phyloP scores from a whole-genome alignment of 805 yeast species.

The Lipomyces mesembrius region DNA sequence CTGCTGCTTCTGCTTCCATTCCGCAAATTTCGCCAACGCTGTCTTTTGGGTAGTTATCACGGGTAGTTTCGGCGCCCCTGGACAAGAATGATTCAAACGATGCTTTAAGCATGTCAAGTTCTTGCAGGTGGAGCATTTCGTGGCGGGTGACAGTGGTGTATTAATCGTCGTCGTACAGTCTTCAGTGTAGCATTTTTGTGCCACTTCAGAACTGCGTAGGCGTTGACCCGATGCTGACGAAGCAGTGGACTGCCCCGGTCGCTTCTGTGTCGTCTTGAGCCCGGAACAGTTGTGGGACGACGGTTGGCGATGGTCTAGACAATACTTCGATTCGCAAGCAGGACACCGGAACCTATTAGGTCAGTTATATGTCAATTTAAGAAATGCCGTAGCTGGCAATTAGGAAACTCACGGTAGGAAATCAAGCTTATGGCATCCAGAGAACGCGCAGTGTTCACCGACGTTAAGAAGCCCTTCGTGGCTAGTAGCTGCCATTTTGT shows the following conservation, averaged over 20 bases:
- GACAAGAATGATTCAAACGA: constrained; percentile 37
- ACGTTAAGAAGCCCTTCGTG: constrained; percentile 53
- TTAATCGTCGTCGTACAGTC: constrained; percentile 22
- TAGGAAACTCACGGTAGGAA: constrained; percentile 53
- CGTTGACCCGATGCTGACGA: constrained; percentile 7
- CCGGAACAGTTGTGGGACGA: constrained; percentile 45
- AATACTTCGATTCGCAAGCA: constrained; percentile 53
- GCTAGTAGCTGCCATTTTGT: constrained; percentile 26
- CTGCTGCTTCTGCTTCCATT: constrained; percentile 31
- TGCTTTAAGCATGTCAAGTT: constrained; percentile 46
- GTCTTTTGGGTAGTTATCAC: constrained; percentile 10
- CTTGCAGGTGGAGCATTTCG: constrained; percentile 59
- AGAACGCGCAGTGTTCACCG: constrained; percentile 58
- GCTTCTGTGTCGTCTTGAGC: constrained; percentile 3
- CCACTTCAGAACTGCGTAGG: constrained; percentile 45
- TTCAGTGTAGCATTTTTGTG: constrained; percentile 22
- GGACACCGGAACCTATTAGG: constrained; percentile 52
- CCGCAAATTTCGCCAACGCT: constrained; percentile 37
- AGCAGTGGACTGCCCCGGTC: not conserved
- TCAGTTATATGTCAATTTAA: not conserved
- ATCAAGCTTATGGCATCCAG: constrained; percentile 56
- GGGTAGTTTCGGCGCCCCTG: constrained; percentile 23
- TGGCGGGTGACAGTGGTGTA: constrained; percentile 50
- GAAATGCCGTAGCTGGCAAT: not conserved
- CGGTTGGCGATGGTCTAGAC: constrained; percentile 56